A percentile compares a stretch with the other conserved stretches of the same genome.
These are phyloP conservation scores for Ustulina deusta DNA, from an alignment of 2,329 filamentous ascomycete genomes.

Conservation along the genomic window DNA sequence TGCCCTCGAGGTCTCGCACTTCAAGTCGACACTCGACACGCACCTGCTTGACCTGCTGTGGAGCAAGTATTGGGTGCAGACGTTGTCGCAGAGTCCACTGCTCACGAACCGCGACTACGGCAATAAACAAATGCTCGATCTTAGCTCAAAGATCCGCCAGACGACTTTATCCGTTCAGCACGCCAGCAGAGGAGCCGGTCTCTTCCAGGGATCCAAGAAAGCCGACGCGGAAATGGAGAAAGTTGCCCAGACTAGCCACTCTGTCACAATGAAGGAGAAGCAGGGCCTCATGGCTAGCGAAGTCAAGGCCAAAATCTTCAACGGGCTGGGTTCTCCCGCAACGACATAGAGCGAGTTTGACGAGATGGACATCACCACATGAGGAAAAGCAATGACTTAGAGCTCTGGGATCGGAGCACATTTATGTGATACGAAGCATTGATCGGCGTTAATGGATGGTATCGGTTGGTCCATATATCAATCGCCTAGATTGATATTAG, in stretches of 20 bases:
- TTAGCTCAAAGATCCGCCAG: conserved; percentile 83
- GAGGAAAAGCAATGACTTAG: conserved; percentile 9
- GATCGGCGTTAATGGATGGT: conserved; percentile 46
- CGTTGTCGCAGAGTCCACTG: conserved; percentile 88
- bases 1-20: conserved; percentile 89
- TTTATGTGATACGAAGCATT: conserved; percentile 49
- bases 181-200: conserved; percentile 46
- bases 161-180: conserved; percentile 60
- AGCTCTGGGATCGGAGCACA: conserved; percentile 16
- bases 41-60: conserved; percentile 89
- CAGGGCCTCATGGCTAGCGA: conserved; percentile 51
- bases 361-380: conserved; percentile 8
- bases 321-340: conserved; percentile 42
- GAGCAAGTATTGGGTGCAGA: conserved; percentile 99
- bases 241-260: conserved; percentile 48
- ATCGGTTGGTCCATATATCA: conserved; percentile 24
- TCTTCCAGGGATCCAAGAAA: conserved; percentile 30
- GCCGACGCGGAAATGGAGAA: conserved; percentile 49
- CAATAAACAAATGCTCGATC: conserved; percentile 90
- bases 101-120: conserved; percentile 93
- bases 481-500: conserved; percentile 34
- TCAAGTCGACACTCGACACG: conserved; percentile 90
- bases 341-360: conserved; percentile 15
- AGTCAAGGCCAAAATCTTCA: conserved; percentile 51
- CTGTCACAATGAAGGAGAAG: conserved; percentile 51